Evolutionary conservation across 2,329 filamentous ascomycete genomes (phyloP), one percentile per base, ranked within the genome.

Genomic region (Tolypocladium tropicale): DNA sequence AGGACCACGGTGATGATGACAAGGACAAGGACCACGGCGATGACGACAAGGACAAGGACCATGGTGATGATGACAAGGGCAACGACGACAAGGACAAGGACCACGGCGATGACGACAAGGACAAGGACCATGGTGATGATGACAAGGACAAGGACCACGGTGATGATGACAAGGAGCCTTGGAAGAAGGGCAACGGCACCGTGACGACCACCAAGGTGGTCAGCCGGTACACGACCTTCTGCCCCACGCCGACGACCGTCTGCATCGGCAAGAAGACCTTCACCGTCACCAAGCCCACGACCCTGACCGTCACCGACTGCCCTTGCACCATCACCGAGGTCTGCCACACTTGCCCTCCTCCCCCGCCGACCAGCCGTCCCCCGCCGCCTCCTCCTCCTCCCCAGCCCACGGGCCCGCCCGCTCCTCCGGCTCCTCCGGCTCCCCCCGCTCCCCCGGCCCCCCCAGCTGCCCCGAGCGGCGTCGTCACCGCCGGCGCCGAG

Each of bases 231-330:
- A 69, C 67, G 50, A 76, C 74, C 39, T 72, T 67, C 62, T 79
- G 76, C 69, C 65, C 71, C 6, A 64, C 74, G 67, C 75, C 80
- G 39, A 82, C 80, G 36, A 74, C 73, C 60, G 62, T 83, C 61
- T 78, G 74, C 60, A 71, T 78, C 68, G 76, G 76, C 64, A 69
- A 70, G 65, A 74, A 77, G 67, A 72, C 72, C 52, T 84, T 80
- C 74, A 76, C 78, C 52, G 75, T 83, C 62, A 78, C 76, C 54
- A 72, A 76, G 66, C 75, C 81, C 58, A 70, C 79, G 62, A 78
- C 77, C 55, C 69, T 83, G 60, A 82, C 78, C 63, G 76, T 85
- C 56, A 75, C 73, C 39, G 71, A 80, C 66, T 81, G 78, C 69
- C 77, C 78, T 57, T 81, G 78, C 73, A 79, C 78, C 49, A 58